These are phyloP conservation scores for Tephrocybe rancida DNA, from an alignment of 768 basidiomycete species.

Conservation along the genomic window DNA sequence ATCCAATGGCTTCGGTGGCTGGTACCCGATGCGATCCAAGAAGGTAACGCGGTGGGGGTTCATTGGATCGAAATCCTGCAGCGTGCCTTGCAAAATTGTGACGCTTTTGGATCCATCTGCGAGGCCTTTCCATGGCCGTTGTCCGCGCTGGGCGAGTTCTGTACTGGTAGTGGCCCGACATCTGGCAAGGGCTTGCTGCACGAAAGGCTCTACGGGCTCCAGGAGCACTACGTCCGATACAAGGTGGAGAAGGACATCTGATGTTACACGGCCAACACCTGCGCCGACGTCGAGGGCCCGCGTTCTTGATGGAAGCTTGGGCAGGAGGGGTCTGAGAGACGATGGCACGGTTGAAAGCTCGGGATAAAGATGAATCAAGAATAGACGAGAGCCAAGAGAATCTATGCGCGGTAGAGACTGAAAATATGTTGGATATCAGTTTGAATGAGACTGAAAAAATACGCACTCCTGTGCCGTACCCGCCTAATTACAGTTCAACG, in stretches of 20 bases:
- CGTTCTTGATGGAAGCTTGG: conserved; percentile 33
- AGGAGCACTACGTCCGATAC: conserved; percentile 86
- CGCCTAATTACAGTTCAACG: conserved; percentile 26
- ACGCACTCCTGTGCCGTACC: conserved; percentile 53
- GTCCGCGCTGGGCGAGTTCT: conserved; percentile 20
- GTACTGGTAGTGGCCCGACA: conserved; percentile 34
- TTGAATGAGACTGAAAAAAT: conserved; percentile 9
- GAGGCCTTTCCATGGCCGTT: conserved; percentile 66
- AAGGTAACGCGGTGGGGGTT: conserved; percentile 46
- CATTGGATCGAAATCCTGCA: conserved; percentile 82
- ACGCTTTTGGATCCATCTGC: conserved; percentile 67
- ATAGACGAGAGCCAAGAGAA: conserved; percentile 85
- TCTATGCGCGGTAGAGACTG: conserved; percentile 91
- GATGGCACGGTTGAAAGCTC: conserved; percentile 78
- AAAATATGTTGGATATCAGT: conserved; percentile 11
- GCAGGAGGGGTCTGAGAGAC: conserved; percentile 56
- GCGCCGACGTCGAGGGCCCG: conserved; percentile 93
- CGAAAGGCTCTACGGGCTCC: conserved; percentile 83
- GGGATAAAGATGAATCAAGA: conserved; percentile 82
- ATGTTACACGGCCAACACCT: conserved; percentile 91
- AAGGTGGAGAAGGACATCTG: conserved; percentile 86
- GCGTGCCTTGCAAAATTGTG: conserved; percentile 74
- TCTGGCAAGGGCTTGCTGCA: conserved; percentile 64
- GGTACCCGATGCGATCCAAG: conserved; percentile 70
- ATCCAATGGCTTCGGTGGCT: conserved; percentile 39